A percentile compares a stretch with the other conserved stretches of the same genome.
phyloP scores from a whole-genome alignment of 371 early-diverging fungal genomes.

The Capniomyces stellatus region DNA sequence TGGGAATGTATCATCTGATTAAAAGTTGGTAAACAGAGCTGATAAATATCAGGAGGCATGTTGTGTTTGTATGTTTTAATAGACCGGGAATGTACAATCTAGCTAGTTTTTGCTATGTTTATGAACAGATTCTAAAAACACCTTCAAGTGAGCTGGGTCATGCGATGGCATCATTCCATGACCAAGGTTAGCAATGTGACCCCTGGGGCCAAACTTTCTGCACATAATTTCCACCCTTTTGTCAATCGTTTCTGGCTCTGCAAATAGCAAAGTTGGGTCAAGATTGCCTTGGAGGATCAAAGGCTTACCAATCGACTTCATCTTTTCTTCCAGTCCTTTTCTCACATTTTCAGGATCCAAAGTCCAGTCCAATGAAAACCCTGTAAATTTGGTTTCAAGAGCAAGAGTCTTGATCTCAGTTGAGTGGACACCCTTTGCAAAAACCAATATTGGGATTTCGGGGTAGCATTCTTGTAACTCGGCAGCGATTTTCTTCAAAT shows the following conservation, averaged over 20 bases:
- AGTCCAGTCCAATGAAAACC: slow-evolving; percentile 83
- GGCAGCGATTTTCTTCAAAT: slow-evolving; percentile 57
- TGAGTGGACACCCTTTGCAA: slow-evolving; percentile 77
- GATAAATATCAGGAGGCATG: no score
- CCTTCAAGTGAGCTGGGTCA: slow-evolving; percentile 47
- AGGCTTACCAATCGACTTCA: not conserved
- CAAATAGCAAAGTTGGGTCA: slow-evolving; percentile 76
- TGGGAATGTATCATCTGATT: no score
- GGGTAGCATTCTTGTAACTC: slow-evolving; percentile 39
- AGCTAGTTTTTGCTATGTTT: slow-evolving; percentile 11
- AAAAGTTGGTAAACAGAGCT: no score
- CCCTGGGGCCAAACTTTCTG: slow-evolving; percentile 46
- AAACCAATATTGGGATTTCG: slow-evolving; percentile 71
- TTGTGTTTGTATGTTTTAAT: no score
- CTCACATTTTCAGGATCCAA: slow-evolving; percentile 54
- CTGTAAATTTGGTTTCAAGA: slow-evolving; percentile 52
- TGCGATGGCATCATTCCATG: slow-evolving; percentile 81
- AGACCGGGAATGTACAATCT: no score
- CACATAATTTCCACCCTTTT: slow-evolving; percentile 63
- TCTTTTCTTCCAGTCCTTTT: not conserved
- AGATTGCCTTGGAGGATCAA: slow-evolving; percentile 86
- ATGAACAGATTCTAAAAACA: slow-evolving; percentile 51
- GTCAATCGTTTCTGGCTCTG: slow-evolving; percentile 48
- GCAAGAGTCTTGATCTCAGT: slow-evolving; percentile 58
- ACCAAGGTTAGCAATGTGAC: slow-evolving; percentile 87